These are phyloP conservation scores for Picochlorum sp. DNA, from an alignment of 139 green algal genomes.

Conservation along the genomic window DNA sequence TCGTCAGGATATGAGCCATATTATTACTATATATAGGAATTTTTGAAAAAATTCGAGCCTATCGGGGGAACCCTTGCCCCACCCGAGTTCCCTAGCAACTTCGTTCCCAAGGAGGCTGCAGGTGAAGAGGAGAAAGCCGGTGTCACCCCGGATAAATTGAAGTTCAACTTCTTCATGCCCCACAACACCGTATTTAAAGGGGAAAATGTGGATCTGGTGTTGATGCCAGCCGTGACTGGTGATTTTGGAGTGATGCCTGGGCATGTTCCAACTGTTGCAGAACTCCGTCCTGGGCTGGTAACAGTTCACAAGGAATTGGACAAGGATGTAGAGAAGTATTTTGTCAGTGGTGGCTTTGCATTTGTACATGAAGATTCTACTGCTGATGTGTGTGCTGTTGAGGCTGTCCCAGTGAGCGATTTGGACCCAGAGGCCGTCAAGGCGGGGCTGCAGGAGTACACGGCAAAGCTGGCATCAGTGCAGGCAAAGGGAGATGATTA, in stretches of 20 bases:
- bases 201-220: slow-evolving; percentile 63
- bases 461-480: slow-evolving; percentile 52
- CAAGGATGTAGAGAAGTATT: slow-evolving; percentile 72
- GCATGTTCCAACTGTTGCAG: slow-evolving; percentile 77
- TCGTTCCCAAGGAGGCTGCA: slow-evolving; percentile 12
- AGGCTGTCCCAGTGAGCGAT: slow-evolving; percentile 69
- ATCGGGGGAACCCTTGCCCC: slow-evolving; percentile 20
- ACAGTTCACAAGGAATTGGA: slow-evolving; percentile 69
- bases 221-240: slow-evolving; percentile 70
- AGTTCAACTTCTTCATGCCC: slow-evolving; percentile 75
- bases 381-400: slow-evolving; percentile 70
- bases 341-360: slow-evolving; percentile 76
- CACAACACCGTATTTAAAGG: slow-evolving; percentile 37
- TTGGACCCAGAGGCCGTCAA: slow-evolving; percentile 63
- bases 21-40: slow-evolving; percentile 22
- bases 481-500: slow-evolving; percentile 70
- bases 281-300: slow-evolving; percentile 76
- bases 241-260: slow-evolving; percentile 85
- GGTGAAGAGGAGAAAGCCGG: slow-evolving; percentile 9
- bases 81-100: slow-evolving; percentile 41
- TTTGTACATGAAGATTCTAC: slow-evolving; percentile 78
- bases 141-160: slow-evolving; percentile 60
- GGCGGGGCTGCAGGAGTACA: slow-evolving; percentile 62
- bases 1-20: not conserved
- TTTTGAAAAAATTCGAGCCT: slow-evolving; percentile 32